Base-by-base conservation (phyloP, 306 rosid genomes). In the Coriaria nepalensis region DNA sequence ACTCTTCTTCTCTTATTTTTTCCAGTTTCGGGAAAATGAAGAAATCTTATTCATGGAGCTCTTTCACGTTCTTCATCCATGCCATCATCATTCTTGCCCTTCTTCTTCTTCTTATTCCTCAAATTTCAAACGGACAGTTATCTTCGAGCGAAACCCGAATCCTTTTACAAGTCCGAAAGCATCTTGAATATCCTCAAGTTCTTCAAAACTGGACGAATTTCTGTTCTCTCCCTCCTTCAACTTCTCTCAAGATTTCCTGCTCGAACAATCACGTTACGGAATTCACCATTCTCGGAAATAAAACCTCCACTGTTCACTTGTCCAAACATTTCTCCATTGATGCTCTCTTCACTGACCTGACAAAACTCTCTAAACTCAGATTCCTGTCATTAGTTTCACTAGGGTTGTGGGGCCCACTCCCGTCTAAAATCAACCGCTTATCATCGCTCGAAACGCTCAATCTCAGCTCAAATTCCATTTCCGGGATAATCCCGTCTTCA, bases 371-470 rank as follows among this genome's bases (percentile, higher is more conserved):
- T 45, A 67, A 66, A 33, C 46, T 90, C 66, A 73, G 61, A 62
- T 75, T 65, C 5, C 36, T 90, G 57, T 76, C 84, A 32, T 59
- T 90, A 33, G 82, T 77, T 4, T 85, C 83, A 1, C 45, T 90
- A 43, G 95, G 97, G 13, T 43, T 90, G 48, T 84, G 97, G 95
- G 97, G 97, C 43, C 92, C 82, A 10, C 45, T 90, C 5, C 94
- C 97, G 5, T 52, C 68, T 36, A 79, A 84, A 69, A 68, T 90
- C 48, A 65, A 50, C 11, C 43, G 94, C 59, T 65, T 81, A 5
- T 38, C 63, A 64, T 68, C 75, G 2, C 80, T 90, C 11, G 84
- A 84, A 46, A 67, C 54, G 53, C 57, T 90, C 6, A 81, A 90
- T 57, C 9, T 90, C 5, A 74, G 80, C 71, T 84, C 92, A 36